A percentile compares a stretch with the other conserved stretches of the same genome.
Evolutionary conservation across 2,329 filamentous ascomycete species (phyloP).

Genomic region (Arthrobotrys sinensis): DNA sequence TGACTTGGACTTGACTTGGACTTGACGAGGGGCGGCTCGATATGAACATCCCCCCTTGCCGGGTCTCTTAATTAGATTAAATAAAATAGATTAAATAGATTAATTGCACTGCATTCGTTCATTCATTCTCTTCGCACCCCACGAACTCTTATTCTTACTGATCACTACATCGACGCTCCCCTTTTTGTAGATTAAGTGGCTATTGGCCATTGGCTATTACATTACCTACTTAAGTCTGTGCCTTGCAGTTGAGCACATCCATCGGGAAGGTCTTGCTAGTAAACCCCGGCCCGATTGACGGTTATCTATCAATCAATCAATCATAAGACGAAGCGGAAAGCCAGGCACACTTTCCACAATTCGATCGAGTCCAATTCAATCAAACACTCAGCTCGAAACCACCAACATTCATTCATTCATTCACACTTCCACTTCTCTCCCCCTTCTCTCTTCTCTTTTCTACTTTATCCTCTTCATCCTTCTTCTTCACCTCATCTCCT

Average conservation of each 20-base stretch:
- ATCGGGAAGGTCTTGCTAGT: background rate
- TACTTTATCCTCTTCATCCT: background rate
- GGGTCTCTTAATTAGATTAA: too few relatives aligned
- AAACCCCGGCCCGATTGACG: conserved; percentile 5
- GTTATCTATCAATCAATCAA: conserved; percentile 24
- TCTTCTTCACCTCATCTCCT: background rate
- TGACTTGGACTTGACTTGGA: too few relatives aligned
- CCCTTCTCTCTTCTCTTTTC: background rate
- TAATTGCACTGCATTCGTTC: too few relatives aligned
- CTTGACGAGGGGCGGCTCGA: too few relatives aligned
- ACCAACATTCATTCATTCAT: background rate
- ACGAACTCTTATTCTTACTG: background rate
- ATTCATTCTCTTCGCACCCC: background rate
- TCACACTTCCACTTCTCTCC: conserved; percentile 5
- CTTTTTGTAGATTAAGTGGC: conserved; percentile 13
- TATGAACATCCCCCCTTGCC: too few relatives aligned
- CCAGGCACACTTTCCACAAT: conserved; percentile 8
- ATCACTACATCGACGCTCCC: background rate
- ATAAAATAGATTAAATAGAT: too few relatives aligned
- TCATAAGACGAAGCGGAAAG: background rate
- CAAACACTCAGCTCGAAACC: conserved; percentile 46
- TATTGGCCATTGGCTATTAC: too few relatives aligned
- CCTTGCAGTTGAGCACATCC: too few relatives aligned
- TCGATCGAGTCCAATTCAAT: background rate
- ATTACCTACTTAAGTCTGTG: background rate